Percentiles rank a stretch among this genome's conserved stretches.
Conservation (phyloP, 257 asterid genomes). For the Solanum verrucosum region DNA sequence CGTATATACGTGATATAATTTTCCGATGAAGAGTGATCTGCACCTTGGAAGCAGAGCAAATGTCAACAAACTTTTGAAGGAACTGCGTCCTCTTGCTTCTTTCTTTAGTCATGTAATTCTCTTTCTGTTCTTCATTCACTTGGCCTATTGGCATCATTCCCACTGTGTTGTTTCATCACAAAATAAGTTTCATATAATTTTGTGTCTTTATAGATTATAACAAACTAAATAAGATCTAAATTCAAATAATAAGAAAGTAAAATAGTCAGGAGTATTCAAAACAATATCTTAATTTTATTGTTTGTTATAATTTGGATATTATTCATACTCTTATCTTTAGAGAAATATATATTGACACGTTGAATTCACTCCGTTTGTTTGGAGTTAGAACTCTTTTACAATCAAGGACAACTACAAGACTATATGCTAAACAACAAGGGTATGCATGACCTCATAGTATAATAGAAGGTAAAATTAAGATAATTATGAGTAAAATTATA, state of each 20-base stretch:
- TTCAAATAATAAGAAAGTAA: background rate
- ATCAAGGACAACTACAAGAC: background rate
- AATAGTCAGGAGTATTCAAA: background rate
- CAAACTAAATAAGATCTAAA: background rate
- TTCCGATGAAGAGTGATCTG: background rate
- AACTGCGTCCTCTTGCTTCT: constrained; percentile 40
- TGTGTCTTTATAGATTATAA: background rate
- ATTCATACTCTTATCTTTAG: background rate
- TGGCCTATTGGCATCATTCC: constrained; percentile 52
- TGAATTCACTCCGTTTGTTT: background rate
- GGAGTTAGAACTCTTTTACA: background rate
- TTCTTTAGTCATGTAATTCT: constrained; percentile 34
- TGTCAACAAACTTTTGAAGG: constrained; percentile 41
- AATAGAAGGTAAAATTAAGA: background rate
- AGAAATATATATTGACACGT: background rate
- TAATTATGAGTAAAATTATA: background rate
- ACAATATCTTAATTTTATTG: background rate
- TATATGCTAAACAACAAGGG: background rate
- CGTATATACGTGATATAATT: background rate
- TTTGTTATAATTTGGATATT: background rate
- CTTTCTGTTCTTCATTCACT: constrained; percentile 54
- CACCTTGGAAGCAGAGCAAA: constrained; percentile 50
- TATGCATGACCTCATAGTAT: background rate
- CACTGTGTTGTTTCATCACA: constrained; percentile 39
- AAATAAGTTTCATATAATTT: background rate